Base-by-base conservation (phyloP, 495 filamentous ascomycete genomes). In the Astrothelium subdiscretum region DNA sequence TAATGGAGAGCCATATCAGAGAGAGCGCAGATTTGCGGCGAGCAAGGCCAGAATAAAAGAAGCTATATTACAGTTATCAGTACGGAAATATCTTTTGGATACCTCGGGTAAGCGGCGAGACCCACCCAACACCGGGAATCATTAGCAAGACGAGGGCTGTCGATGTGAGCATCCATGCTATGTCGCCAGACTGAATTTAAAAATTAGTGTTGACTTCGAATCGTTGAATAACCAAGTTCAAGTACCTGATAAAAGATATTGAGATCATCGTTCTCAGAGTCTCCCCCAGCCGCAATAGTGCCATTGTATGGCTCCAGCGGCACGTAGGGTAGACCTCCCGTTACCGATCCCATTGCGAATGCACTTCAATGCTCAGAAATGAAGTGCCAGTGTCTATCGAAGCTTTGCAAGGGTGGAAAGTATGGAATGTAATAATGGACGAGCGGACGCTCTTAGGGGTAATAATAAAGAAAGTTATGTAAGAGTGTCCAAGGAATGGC, bases 21-120 rank as follows among this genome's bases (percentile, higher is more conserved):
- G 91, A 90, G 61, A 98, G 82, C 15, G 94, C 94, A 0, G 91
- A 96, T 80, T 97, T 98, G 71, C 94, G 83, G 63, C 94, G 87
- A n/a, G 94, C 94, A 38, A 97, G 87, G 63, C 94, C 94, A 12
- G 91, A 97, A 79, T 98, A 98, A 81, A 98, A 97, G 83, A 98
- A 97, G 54, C 91, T 73, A 13, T 13, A 32, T 61, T 44, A 1
- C 29, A n/a, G 3, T n/a, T 26, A 38, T 65, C 42, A 26, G 26
- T n/a, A n/a, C n/a, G n/a, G n/a, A n/a, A n/a, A n/a, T n/a, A n/a
- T 59, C 24, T 59, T 8, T 1, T 32, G 22, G 31, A 15, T 57
- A 2, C 13, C 22, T 52, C 13, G 0, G 26, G 51, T 63, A 15
- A 26, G 52, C 32, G 18, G 26, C 3, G n/a, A 13, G 61, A 48